Base-by-base conservation (phyloP, 371 early-diverging fungal species). In the Mucor sp. region DNA sequence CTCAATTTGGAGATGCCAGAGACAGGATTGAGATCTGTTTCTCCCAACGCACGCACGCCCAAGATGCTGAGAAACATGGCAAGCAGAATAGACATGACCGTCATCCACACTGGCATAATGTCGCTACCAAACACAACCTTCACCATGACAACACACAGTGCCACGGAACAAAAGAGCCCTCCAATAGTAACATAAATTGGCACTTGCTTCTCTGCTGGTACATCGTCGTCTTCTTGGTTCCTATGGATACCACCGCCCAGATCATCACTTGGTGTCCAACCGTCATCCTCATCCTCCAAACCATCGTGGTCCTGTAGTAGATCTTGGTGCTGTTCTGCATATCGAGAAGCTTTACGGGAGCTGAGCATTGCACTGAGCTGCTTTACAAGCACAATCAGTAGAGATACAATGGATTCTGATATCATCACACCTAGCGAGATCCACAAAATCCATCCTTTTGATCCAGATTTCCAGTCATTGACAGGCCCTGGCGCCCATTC, bases 401-500 rank as follows among this genome's bases (percentile, higher is more conserved):
- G 67, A 0, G 91, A 90, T 2, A 90, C 78, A 0, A 88, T 59
- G 35, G 87, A 83, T 60, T 93, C 93, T 15, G 91, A 85, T 62
- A 93, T 87, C 92, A 93, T 92, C 17, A 93, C 89, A 15, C 89
- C 90, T 12, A 91, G 78, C 6, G 91, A 91, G 27, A 91, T 80
- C 92, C 93, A 93, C 25, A 92, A 69, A 58, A 92, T 93, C 93
- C 93, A 93, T 15, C 92, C 92, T 39, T 86, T 83, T 7, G 90
- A 84, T 15, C 93, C 92, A 0, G 71, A 75, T 43, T 87, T 88
- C 84, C 89, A 87, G 58, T 91, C 90, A 47, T 79, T 73, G 14
- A 93, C 86, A 0, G 85, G 82, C 1, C 93, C 92, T 0, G 87
- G 84, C 6, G 91, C 92, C 93, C 93, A 93, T n/a, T 89, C 87